phyloP scores from a whole-genome alignment of 805 yeast species.

The Monosporozyma aquatica region DNA sequence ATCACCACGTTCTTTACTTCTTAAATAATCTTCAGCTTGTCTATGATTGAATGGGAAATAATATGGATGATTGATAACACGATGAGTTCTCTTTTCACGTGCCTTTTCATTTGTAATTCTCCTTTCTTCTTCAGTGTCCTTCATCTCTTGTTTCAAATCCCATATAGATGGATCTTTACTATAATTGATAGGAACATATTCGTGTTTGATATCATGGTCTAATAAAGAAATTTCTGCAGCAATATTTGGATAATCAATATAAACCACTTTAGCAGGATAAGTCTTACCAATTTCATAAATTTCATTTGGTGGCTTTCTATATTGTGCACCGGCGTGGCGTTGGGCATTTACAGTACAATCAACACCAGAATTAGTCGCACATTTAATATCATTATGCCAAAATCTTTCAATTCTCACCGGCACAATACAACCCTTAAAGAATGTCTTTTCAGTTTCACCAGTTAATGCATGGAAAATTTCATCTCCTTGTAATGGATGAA shows the following conservation, averaged over 20 bases:
- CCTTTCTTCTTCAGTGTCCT: slow-evolving; percentile 49
- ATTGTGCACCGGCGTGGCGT: slow-evolving; percentile 36
- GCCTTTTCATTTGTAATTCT: slow-evolving; percentile 48
- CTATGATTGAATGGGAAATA: slow-evolving; percentile 72
- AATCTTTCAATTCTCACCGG: slow-evolving; percentile 62
- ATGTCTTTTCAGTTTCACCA: slow-evolving; percentile 68
- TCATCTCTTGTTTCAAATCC: slow-evolving; percentile 69
- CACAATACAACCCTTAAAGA: slow-evolving; percentile 59
- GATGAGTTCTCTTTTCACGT: slow-evolving; percentile 52
- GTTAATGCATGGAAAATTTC: slow-evolving; percentile 86
- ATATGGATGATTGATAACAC: slow-evolving; percentile 85
- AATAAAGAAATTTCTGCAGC: slow-evolving; percentile 65
- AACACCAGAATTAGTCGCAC: slow-evolving; percentile 51
- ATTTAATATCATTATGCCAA: slow-evolving; percentile 33
- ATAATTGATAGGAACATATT: slow-evolving; percentile 32
- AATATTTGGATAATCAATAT: slow-evolving; percentile 65
- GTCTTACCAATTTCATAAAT: slow-evolving; percentile 62
- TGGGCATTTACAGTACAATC: slow-evolving; percentile 49
- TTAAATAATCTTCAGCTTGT: slow-evolving; percentile 90
- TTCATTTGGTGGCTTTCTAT: slow-evolving; percentile 39
- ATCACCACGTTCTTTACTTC: slow-evolving; percentile 83
- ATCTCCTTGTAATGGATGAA: slow-evolving; percentile 51
- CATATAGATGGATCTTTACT: slow-evolving; percentile 57
- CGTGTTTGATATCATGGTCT: slow-evolving; percentile 51
- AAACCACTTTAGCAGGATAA: slow-evolving; percentile 68